Evolutionary conservation across 2,329 filamentous ascomycete genomes (phyloP).

Genomic region (Escovopsis weberi): DNA sequence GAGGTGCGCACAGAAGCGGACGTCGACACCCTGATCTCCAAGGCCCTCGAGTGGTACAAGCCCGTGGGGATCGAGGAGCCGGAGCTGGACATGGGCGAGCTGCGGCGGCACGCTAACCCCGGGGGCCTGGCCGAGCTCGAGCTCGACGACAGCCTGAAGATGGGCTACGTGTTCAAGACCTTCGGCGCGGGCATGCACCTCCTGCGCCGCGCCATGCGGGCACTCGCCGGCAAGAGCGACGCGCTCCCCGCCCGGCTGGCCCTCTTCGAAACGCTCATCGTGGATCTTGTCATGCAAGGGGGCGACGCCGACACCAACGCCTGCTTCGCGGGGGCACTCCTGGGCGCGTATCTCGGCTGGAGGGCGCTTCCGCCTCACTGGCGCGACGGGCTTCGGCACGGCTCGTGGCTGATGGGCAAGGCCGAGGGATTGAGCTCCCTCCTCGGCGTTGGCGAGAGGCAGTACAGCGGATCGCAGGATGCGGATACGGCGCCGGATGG

Average conservation of each 20-base stretch:
- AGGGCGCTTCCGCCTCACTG: conserved; percentile 31
- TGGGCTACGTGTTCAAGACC: conserved; percentile 40
- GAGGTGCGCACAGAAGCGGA: conserved; percentile 26
- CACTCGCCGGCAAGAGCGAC: conserved; percentile 8
- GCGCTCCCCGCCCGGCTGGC: conserved; percentile 9
- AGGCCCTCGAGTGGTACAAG: conserved; percentile 26
- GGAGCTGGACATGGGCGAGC: conserved; percentile 25
- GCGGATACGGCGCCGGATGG: conserved; percentile 27
- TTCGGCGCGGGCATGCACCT: conserved; percentile 32
- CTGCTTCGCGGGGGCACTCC: conserved; percentile 33
- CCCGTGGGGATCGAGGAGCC: conserved; percentile 15
- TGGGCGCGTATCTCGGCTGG: conserved; percentile 34
- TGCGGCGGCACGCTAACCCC: conserved; percentile 24
- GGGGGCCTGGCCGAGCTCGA: conserved; percentile 23
- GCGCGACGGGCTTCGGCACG: conserved; percentile 30
- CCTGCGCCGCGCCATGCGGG: conserved; percentile 28
- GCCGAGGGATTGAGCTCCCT: conserved; percentile 24
- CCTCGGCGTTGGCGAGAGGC: conserved; percentile 21
- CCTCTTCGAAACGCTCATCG: conserved; percentile 32
- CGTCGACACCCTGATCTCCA: conserved; percentile 26
- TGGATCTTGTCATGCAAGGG: conserved; percentile 33
- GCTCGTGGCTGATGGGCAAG: conserved; percentile 30
- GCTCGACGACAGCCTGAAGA: conserved; percentile 29
- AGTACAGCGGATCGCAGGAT: conserved; percentile 21
- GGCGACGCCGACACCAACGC: conserved; percentile 42